Evolutionary conservation across 257 asterid genomes (phyloP), one percentile per base, ranked within the genome.

Genomic region (Capsicum rhomboideum): DNA sequence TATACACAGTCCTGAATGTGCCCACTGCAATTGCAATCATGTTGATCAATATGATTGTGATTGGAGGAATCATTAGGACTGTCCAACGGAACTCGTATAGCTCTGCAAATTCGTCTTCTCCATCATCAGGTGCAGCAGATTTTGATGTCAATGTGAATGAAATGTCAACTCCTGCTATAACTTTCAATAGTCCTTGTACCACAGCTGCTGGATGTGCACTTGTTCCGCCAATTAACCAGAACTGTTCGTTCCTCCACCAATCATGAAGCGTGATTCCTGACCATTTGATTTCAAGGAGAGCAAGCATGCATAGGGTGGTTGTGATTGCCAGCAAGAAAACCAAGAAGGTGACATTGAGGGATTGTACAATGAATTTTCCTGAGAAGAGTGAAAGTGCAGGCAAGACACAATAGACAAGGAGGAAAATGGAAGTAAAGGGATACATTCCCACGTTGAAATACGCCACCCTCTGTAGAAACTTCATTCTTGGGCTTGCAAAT

Each of bases 241-340:
- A 96, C 84, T 96, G 99, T 89, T 94, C 99, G 58, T 96, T 96
- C 10, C 99, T 37, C 99, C 98, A 96, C 99, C 99, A 96, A 66
- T 96, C 98, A 17, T 96, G 92, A 46, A 96, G 93, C 0, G 93
- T 93, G 80, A 96, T 92, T 1, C 99, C 98, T 0, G 98, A 93
- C 99, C 99, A 96, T 61, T 85, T 85, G 88, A 94, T 91, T 78
- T 96, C 99, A 0, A 96, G 92, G n/a, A 96, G 34, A 0, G 98
- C 99, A 6, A 96, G 90, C 90, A 92, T 86, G 89, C 94, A 91
- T 0, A 96, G 89, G 5, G 97, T 90, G 59, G 90, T 72, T 0
- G 98, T 92, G 44, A 96, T 94, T 17, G 91, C 87, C 10, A 96
- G 37, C 23, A 96, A n/a, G 85, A 93, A 87, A 1, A 83, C 85